phyloP scores from a whole-genome alignment of 371 early-diverging fungal species.

The Lichtheimia ornata region DNA sequence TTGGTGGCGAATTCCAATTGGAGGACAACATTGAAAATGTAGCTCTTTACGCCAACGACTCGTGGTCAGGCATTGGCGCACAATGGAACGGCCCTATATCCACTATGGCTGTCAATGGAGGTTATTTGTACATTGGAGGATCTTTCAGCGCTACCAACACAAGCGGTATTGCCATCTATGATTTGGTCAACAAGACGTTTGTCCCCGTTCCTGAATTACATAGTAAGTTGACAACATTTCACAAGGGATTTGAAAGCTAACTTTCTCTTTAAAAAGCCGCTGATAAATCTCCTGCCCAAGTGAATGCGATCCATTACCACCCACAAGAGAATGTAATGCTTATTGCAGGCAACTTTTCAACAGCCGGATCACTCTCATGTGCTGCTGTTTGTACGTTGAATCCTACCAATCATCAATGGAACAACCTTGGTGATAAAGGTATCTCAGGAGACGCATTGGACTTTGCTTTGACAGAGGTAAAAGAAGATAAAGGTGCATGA shows the following conservation, averaged over 20 bases:
- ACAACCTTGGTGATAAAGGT: slow-evolving; percentile 38
- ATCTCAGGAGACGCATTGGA: slow-evolving; percentile 46
- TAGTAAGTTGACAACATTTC: slow-evolving; percentile 26
- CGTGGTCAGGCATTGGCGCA: slow-evolving; percentile 45
- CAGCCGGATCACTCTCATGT: slow-evolving; percentile 51
- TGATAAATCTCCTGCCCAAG: slow-evolving; percentile 30
- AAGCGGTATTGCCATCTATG: slow-evolving; percentile 35
- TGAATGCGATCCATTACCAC: slow-evolving; percentile 45
- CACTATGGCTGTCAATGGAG: slow-evolving; percentile 31
- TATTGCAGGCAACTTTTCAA: slow-evolving; percentile 60
- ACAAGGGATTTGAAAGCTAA: slow-evolving; percentile 2
- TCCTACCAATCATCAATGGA: slow-evolving; percentile 39
- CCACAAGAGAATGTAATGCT: slow-evolving; percentile 29
- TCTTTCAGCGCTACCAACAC: slow-evolving; percentile 26
- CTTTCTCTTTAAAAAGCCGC: slow-evolving; percentile 7
- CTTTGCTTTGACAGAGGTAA: slow-evolving; percentile 52
- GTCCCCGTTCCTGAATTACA: slow-evolving; percentile 24
- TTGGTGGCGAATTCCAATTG: slow-evolving; percentile 45
- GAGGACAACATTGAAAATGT: slow-evolving; percentile 35
- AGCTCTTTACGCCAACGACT: slow-evolving; percentile 40
- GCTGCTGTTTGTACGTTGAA: slow-evolving; percentile 44
- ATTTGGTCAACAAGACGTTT: slow-evolving; percentile 31
- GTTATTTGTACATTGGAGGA: slow-evolving; percentile 58
- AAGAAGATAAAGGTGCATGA: not conserved
- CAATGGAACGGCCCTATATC: slow-evolving; percentile 38